Evolutionary conservation across 2,329 filamentous ascomycete species (phyloP), one percentile per base, ranked within the genome.

Genomic region (Penicillium crustosum): DNA sequence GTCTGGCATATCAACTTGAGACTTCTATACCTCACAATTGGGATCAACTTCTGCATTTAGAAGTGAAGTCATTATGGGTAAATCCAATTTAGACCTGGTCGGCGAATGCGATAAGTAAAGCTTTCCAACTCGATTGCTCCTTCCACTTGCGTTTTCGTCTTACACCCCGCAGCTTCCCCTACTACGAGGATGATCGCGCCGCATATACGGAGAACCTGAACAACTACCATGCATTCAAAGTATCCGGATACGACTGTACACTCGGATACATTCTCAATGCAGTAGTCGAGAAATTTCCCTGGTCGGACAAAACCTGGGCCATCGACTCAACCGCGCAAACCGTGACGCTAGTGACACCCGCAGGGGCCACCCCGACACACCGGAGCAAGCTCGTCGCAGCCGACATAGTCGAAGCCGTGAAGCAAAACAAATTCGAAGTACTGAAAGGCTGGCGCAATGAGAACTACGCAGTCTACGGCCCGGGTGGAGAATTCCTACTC

Each of bases 391-490:
- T 80, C 9, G 73, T 87, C 10, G 79, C 78, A 4, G 75, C 79
- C 44, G 87, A 92, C 5, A 81, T 88, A 36, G 71, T 79, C 2
- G 84, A 88, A 64, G 90, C 93, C 82, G 86, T 88, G 19, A 78
- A 83, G n/a, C 82, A 83, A n/a, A 78, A 82, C 7, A 85, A 84
- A 1, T 97, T 97, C 71, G 79, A 84, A 39, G 81, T 96, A 0
- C 81, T 97, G 17, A 79, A 79, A 19, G 89, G 89, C 58, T 96
- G 92, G 92, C 83, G 91, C 42, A 79, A 90, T 68, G 92, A 96
- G 75, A 76, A 86, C 17, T 96, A 91, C 78, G 88, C 91, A 0
- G 85, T 96, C 8, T 94, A 91, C 68, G 84, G 83, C 0, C 83
- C 76, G 0, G 76, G 82, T 15, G 82, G 78, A 10, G 67, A 83